Evolutionary conservation across 768 basidiomycete genomes (phyloP).

Genomic region (Boletus eberwhitei): DNA sequence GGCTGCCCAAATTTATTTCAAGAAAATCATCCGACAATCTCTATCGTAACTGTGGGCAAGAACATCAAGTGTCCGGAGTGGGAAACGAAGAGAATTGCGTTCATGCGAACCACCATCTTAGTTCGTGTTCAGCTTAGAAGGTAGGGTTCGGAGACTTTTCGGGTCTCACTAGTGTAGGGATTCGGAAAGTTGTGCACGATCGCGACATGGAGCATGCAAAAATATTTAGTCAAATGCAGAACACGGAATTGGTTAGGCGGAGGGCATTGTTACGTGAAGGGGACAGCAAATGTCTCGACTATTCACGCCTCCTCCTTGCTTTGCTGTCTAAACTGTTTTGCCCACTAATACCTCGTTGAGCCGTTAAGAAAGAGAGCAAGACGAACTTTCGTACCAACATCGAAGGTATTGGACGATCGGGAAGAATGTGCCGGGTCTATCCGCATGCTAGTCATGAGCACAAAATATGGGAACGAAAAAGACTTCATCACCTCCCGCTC

Average conservation of each 20-base stretch:
- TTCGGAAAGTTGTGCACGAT: neutral
- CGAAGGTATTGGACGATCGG: conserved; percentile 72
- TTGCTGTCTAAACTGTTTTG: conserved; percentile 44
- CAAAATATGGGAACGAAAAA: neutral
- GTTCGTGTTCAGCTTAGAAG: neutral
- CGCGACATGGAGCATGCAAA: neutral
- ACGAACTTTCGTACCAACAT: conserved; percentile 54
- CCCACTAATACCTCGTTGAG: conserved; percentile 38
- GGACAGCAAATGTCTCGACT: neutral
- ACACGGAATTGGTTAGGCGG: neutral
- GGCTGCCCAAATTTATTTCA: neutral
- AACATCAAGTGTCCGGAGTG: neutral
- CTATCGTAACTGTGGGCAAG: neutral
- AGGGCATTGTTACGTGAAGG: neutral
- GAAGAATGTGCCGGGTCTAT: conserved; percentile 58
- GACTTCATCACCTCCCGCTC: conserved; percentile 60
- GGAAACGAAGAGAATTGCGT: neutral
- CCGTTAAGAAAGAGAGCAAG: neutral
- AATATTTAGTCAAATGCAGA: neutral
- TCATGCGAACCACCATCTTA: neutral
- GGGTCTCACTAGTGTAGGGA: neutral
- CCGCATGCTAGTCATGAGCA: conserved; percentile 5
- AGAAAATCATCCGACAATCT: neutral
- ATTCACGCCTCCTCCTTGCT: conserved; percentile 13
- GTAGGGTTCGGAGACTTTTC: neutral